phyloP scores from a whole-genome alignment of 345 rosid genomes.

The Draba incana region DNA sequence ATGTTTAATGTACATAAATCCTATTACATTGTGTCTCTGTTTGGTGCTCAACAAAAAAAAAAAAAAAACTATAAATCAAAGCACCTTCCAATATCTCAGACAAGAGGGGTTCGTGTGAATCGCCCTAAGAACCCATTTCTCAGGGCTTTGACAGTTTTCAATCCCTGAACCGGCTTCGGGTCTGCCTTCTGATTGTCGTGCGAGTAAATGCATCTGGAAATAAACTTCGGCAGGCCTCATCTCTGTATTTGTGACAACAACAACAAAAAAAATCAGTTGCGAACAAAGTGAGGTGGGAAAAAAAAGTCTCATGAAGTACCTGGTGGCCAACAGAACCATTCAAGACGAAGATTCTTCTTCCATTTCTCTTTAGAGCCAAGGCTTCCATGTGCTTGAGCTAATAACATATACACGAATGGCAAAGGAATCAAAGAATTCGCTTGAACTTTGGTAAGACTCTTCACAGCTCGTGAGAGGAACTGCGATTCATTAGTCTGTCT shows the following conservation, averaged over 20 bases:
- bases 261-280: not conserved
- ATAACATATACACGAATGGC: slow-evolving; percentile 69
- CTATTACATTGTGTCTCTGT: slow-evolving; percentile 25
- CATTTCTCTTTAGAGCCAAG: slow-evolving; percentile 72
- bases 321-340: slow-evolving; percentile 96
- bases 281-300: not conserved
- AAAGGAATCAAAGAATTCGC: slow-evolving; percentile 49
- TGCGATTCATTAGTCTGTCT: slow-evolving; percentile 55
- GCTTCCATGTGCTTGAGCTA: slow-evolving; percentile 95
- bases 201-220: slow-evolving; percentile 93
- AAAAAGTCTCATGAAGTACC: slow-evolving; percentile 45
- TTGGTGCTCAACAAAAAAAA: slow-evolving; percentile 9
- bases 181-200: slow-evolving; percentile 48
- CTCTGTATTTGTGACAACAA: slow-evolving; percentile 36
- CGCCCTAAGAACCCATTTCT: slow-evolving; percentile 83
- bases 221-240: slow-evolving; percentile 89
- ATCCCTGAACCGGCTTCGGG: slow-evolving; percentile 46
- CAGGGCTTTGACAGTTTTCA: slow-evolving; percentile 65
- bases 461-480: slow-evolving; percentile 62
- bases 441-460: slow-evolving; percentile 67
- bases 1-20: slow-evolving; percentile 23
- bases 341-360: slow-evolving; percentile 75
- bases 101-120: slow-evolving; percentile 85
- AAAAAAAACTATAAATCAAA: slow-evolving; percentile 2
- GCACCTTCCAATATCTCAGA: slow-evolving; percentile 71